These are phyloP conservation scores for Xylariaceae sp. DNA, from an alignment of 2,329 filamentous ascomycete species.

Conservation along the genomic window DNA sequence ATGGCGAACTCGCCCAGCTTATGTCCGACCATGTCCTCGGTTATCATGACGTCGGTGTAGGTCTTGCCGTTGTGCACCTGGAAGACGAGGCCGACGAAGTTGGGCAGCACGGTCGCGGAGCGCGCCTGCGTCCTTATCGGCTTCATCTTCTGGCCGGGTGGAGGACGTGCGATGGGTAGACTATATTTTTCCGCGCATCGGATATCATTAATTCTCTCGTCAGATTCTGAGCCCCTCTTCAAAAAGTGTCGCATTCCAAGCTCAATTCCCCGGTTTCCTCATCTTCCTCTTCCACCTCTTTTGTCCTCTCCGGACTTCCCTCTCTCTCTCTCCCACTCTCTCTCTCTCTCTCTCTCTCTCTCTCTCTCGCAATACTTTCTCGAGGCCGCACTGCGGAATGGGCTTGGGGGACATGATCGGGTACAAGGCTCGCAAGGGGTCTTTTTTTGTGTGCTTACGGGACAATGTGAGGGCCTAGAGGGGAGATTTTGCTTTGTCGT, in stretches of 20 bases:
- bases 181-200: constrained; percentile 36
- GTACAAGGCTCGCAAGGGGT: no score
- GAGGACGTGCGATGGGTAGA: constrained; percentile 58
- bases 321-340: no score
- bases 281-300: no score
- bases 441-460: constrained; percentile 56
- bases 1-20: constrained; percentile 88
- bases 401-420: no score
- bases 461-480: constrained; percentile 62
- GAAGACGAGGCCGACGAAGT: constrained; percentile 85
- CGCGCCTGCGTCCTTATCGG: constrained; percentile 85
- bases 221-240: no score
- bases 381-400: no score
- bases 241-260: no score
- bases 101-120: constrained; percentile 82
- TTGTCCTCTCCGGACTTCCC: no score
- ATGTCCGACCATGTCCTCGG: constrained; percentile 93
- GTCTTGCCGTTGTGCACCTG: constrained; percentile 88
- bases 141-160: constrained; percentile 56
- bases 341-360: no score
- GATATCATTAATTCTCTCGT: no score
- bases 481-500: background rate
- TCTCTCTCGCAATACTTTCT: no score
- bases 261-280: no score
- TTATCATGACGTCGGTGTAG: constrained; percentile 76